Conservation (phyloP, 768 basidiomycete species). For the Saitozyma podzolica region DNA sequence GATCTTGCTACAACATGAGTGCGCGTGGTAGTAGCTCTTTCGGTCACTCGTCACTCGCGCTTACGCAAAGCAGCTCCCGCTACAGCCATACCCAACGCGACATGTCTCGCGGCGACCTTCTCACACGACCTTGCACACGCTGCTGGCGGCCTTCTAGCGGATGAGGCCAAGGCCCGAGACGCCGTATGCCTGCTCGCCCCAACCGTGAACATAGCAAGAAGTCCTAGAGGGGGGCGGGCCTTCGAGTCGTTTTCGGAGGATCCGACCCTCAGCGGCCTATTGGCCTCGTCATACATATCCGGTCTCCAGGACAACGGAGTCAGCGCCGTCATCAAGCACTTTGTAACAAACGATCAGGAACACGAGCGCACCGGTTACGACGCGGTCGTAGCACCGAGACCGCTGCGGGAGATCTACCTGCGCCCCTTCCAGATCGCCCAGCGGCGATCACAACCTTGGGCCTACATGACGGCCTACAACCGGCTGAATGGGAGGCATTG, state of each 20-base stretch:
- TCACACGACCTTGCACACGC: conserved; percentile 61
- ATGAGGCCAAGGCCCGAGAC: conserved; percentile 66
- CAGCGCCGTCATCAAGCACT: conserved; percentile 72
- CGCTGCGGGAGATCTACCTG: conserved; percentile 64
- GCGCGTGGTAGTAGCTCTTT: conserved; percentile 53
- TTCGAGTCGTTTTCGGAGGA: conserved; percentile 54
- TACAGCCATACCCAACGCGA: conserved; percentile 68
- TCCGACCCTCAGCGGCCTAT: conserved; percentile 68
- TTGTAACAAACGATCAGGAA: no score
- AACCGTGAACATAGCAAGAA: conserved; percentile 74
- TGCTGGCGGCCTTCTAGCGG: conserved; percentile 64
- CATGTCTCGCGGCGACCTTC: conserved; percentile 69
- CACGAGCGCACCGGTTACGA: conserved; percentile 57
- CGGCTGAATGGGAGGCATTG: conserved; percentile 69
- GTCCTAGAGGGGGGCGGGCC: conserved; percentile 55
- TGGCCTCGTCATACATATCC: conserved; percentile 71
- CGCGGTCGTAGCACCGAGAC: conserved; percentile 58
- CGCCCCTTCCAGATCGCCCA: conserved; percentile 63
- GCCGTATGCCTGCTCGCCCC: conserved; percentile 64
- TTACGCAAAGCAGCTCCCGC: conserved; percentile 55
- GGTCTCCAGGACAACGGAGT: conserved; percentile 77
- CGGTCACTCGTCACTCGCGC: conserved; percentile 8
- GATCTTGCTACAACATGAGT: conserved; percentile 35
- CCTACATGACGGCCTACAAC: conserved; percentile 27
- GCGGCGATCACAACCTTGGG: conserved; percentile 63